phyloP scores from a whole-genome alignment of 768 basidiomycete genomes.

The Suillus subaureus region DNA sequence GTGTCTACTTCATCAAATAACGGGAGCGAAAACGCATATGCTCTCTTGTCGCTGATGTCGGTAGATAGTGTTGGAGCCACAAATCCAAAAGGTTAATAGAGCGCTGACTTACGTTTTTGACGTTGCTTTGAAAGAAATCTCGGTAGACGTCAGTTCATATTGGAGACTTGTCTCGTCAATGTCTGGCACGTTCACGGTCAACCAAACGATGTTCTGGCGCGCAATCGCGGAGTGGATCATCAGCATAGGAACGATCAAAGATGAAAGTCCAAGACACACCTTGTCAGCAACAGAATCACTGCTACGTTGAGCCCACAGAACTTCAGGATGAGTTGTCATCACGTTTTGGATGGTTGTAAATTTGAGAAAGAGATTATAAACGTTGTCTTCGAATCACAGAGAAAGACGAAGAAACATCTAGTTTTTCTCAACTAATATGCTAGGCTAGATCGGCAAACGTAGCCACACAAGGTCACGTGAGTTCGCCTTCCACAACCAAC shows the following conservation, averaged over 20 bases:
- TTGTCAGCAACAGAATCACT: conserved; percentile 64
- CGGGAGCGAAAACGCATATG: conserved; percentile 76
- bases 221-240: conserved; percentile 1
- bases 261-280: conserved; percentile 43
- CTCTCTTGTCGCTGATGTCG: conserved; percentile 47
- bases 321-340: conserved; percentile 74
- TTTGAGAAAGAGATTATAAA: conserved; percentile 13
- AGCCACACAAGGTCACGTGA: conserved; percentile 9
- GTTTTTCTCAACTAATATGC: neutral
- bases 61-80: conserved; percentile 15
- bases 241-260: conserved; percentile 6
- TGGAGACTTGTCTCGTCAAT: conserved; percentile 60
- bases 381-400: conserved; percentile 27
- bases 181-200: conserved; percentile 84
- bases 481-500: neutral
- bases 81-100: neutral
- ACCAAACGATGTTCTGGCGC: conserved; percentile 82
- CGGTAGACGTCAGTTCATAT: conserved; percentile 58
- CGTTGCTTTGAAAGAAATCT: conserved; percentile 65
- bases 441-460: conserved; percentile 1
- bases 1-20: conserved; percentile 76
- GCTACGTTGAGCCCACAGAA: conserved; percentile 95
- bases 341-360: conserved; percentile 18
- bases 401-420: conserved; percentile 34
- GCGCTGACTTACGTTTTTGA: conserved; percentile 56